Conservation (phyloP, 202 grass and related monocot genomes). For the Setaria viridis region DNA sequence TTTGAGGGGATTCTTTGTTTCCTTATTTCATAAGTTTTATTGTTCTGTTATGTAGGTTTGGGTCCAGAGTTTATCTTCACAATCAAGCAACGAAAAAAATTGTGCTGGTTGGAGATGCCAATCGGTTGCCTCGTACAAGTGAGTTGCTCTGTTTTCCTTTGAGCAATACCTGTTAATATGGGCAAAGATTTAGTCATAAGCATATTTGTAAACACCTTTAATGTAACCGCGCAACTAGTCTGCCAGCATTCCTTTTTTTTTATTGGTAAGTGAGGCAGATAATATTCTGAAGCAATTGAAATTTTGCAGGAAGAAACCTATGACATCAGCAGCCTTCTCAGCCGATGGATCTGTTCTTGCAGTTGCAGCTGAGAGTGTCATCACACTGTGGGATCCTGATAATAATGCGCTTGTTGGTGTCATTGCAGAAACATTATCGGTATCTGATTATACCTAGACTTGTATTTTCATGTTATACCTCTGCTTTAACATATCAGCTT, state of each 20-base stretch:
- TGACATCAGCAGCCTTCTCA: conserved; percentile 86
- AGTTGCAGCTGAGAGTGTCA: conserved; percentile 78
- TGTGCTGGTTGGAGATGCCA: conserved; percentile 94
- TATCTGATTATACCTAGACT: conserved; percentile 47
- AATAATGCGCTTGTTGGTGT: conserved; percentile 79
- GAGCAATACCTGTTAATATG: conserved; percentile 15
- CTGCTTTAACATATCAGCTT: conserved; percentile 20
- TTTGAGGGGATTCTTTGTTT: conserved; percentile 39
- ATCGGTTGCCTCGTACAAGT: conserved; percentile 97
- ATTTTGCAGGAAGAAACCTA: conserved; percentile 74
- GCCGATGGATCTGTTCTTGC: conserved; percentile 95
- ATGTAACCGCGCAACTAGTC: background rate
- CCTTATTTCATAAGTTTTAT: conserved; percentile 37
- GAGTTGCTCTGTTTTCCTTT: conserved; percentile 50
- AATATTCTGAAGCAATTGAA: conserved; percentile 22
- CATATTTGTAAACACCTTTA: background rate
- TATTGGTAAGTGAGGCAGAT: conserved; percentile 8
- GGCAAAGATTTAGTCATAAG: background rate
- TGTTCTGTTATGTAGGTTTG: conserved; percentile 65
- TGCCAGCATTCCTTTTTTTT: conserved; percentile 17
- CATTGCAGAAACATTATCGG: conserved; percentile 87
- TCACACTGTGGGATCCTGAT: conserved; percentile 95
- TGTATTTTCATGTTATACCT: background rate
- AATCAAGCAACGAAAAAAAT: conserved; percentile 53
- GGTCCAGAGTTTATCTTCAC: conserved; percentile 54